A percentile compares a stretch with the other conserved stretches of the same genome.
These are phyloP conservation scores for Trifolium pratense DNA, from an alignment of 306 rosid genomes.

Conservation along the genomic window DNA sequence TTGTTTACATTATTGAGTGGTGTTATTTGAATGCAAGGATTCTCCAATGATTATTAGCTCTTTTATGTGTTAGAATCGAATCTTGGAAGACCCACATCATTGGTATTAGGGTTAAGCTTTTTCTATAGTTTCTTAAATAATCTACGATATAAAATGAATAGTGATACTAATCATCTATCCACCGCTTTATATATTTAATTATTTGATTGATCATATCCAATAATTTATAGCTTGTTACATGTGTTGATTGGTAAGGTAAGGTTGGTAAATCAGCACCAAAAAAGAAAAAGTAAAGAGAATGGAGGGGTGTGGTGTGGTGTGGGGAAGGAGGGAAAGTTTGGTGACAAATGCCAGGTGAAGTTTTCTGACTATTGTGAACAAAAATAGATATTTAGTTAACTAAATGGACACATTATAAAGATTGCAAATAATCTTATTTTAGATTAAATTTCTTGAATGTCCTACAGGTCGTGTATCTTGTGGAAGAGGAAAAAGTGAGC, in stretches of 20 bases:
- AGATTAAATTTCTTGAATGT: slow-evolving; percentile 34
- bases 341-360: slow-evolving; percentile 43
- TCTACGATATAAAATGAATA: slow-evolving; percentile 16
- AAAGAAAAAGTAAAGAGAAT: slow-evolving; percentile 41
- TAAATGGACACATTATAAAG: slow-evolving; percentile 25
- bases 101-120: slow-evolving; percentile 54
- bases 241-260: slow-evolving; percentile 43
- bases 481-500: slow-evolving; percentile 20
- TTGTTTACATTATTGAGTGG: slow-evolving; percentile 43
- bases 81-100: slow-evolving; percentile 58
- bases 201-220: slow-evolving; percentile 28
- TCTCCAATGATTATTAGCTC: slow-evolving; percentile 72
- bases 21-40: slow-evolving; percentile 47
- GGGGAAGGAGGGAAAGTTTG: slow-evolving; percentile 40
- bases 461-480: slow-evolving; percentile 11
- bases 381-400: slow-evolving; percentile 28
- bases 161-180: slow-evolving; percentile 48
- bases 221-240: slow-evolving; percentile 34
- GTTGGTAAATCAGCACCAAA: slow-evolving; percentile 48
- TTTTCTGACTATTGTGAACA: slow-evolving; percentile 33
- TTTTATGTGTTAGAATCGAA: slow-evolving; percentile 49
- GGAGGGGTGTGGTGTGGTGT: slow-evolving; percentile 2
- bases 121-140: slow-evolving; percentile 39
- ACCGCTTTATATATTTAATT: slow-evolving; percentile 37
- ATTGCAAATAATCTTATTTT: slow-evolving; percentile 4